A percentile compares a stretch with the other conserved stretches of the same genome.
Conservation (phyloP, 345 rosid genomes). For the Aurinia saxatilis region DNA sequence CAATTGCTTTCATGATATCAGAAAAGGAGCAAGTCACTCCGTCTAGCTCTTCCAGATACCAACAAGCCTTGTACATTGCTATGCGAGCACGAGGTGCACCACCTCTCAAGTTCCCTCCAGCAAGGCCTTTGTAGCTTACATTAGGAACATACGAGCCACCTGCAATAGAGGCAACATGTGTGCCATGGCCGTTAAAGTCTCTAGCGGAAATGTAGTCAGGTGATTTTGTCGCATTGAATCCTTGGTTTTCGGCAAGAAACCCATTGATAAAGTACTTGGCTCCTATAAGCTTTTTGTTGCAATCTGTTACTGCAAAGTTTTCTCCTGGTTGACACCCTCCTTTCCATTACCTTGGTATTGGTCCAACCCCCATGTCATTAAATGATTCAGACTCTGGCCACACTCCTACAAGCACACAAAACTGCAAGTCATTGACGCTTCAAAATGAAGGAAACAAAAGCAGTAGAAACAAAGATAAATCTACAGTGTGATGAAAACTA, state of each 20-base stretch:
- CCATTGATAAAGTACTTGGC: conserved; percentile 41
- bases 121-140: conserved; percentile 39
- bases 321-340: conserved; percentile 28
- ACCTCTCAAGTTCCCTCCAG: conserved; percentile 35
- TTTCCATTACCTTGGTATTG: conserved; percentile 9
- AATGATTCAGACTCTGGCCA: too few species aligned
- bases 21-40: conserved; percentile 18
- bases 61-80: conserved; percentile 51
- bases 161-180: conserved; percentile 38
- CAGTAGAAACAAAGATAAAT: background rate
- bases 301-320: background rate
- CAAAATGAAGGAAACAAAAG: background rate
- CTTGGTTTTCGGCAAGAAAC: conserved; percentile 31
- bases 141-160: conserved; percentile 42
- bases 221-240: conserved; percentile 30
- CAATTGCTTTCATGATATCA: conserved; percentile 46
- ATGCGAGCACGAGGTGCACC: conserved; percentile 43
- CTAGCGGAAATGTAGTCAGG: conserved; percentile 39
- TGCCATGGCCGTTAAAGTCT: conserved; percentile 49
- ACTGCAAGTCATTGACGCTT: background rate
- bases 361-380: background rate
- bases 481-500: background rate
- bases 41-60: conserved; percentile 20
- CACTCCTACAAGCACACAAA: conserved; percentile 4
- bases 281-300: too few species aligned